Evolutionary conservation across 2,329 filamentous ascomycete species (phyloP), one percentile per base, ranked within the genome.

Genomic region (Diplodia scrobiculata): DNA sequence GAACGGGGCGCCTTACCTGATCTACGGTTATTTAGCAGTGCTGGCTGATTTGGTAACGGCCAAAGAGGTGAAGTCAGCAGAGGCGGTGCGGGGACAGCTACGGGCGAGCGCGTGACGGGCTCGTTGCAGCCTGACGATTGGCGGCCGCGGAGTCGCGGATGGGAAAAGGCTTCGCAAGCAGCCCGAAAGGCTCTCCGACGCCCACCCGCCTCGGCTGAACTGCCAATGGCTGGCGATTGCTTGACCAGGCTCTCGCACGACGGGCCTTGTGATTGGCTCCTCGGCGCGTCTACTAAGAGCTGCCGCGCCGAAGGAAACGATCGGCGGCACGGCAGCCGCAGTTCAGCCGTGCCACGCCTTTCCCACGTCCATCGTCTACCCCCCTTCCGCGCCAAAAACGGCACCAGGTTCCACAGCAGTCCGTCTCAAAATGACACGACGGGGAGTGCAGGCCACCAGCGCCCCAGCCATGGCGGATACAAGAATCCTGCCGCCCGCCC

Each of bases 11-110:
- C 34, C 17, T 36, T 60, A 34, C 41, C 58, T 34, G 41, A 27
- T 60, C n/a, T 27, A 48, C 27, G 41, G 58, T 60, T 60, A 59
- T 47, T 59, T 41, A 29, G 55, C 55, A 47, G 55, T 27, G 36
- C 29, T 50, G 41, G 27, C 25, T 29, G 41, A n/a, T 29, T 60
- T 59, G 55, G 41, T 29, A 14, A 36, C 27, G 17, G 58, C 41
- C n/a, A 25, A 60, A 60, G 14, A 41, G 58, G 58, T 17, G 58
- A 27, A 50, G 58, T 29, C 54, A 47, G 38, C 54, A 21, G 41
- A 25, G 58, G 2, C 17, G 14, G 38, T 60, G 58, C 58, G 48
- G 25, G 41, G 51, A 32, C 27, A n/a, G 29, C 19, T 13, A 25
- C 11, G 32, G 29, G 3, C 50, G 50, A 17, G 51, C 51, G 51